phyloP scores from a whole-genome alignment of 768 basidiomycete species.

The Paxillus ammoniavirescens region DNA sequence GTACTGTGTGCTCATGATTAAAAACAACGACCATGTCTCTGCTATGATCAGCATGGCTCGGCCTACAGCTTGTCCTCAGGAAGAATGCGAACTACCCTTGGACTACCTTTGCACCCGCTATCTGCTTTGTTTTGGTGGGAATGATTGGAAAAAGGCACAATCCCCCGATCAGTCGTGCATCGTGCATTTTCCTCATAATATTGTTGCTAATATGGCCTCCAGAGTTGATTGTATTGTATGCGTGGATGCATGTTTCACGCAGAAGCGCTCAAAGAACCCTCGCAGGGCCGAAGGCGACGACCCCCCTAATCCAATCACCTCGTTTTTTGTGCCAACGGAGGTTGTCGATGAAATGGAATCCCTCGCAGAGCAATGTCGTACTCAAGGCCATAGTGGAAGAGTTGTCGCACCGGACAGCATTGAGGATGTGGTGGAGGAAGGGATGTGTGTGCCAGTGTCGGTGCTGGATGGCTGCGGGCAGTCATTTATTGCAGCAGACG shows the following conservation, averaged over 20 bases:
- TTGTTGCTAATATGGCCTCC: no score
- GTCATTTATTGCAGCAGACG: slow-evolving; percentile 3
- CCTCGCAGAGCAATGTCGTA: background rate
- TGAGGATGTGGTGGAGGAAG: slow-evolving; percentile 13
- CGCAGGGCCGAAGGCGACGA: background rate
- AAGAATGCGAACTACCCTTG: slow-evolving; percentile 7
- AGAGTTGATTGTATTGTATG: slow-evolving; percentile 32
- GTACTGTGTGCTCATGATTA: no score
- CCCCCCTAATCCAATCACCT: no score
- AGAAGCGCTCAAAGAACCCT: slow-evolving; percentile 23
- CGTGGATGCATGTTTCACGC: slow-evolving; percentile 35
- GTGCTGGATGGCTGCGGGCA: slow-evolving; percentile 31
- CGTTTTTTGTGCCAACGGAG: no score
- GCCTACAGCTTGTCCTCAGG: no score
- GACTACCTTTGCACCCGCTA: slow-evolving; percentile 20
- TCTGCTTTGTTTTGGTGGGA: slow-evolving; percentile 3
- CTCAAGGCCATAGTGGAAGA: background rate
- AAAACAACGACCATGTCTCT: slow-evolving; percentile 22
- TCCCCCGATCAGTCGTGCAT: background rate
- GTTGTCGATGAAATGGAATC: slow-evolving; percentile 20
- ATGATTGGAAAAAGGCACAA: background rate
- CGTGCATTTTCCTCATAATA: no score
- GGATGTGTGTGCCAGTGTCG: slow-evolving; percentile 26
- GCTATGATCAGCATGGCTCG: slow-evolving; percentile 8
- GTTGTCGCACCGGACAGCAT: no score